A percentile compares a stretch with the other conserved stretches of the same genome.
These are phyloP conservation scores for Ustilago lituana DNA, from an alignment of 1,284 basidiomycete species.

Conservation along the genomic window DNA sequence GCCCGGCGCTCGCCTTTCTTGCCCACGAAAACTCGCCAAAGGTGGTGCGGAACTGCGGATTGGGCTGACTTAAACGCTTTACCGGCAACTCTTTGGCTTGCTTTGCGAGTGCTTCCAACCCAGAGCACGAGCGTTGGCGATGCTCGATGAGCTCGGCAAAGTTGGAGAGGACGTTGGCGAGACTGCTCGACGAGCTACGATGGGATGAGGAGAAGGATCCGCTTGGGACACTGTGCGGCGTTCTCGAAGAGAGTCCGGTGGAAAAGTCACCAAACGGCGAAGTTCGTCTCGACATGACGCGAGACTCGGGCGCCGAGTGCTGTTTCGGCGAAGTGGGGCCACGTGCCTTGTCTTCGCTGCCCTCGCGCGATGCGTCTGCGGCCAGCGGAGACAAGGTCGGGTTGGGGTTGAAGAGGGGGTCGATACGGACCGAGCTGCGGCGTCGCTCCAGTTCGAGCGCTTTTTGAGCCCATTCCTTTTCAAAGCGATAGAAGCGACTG, in stretches of 20 bases:
- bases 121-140: constrained; percentile 47
- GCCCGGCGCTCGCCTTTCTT: constrained; percentile 5
- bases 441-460: constrained; percentile 45
- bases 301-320: constrained; percentile 38
- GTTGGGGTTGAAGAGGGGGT: constrained; percentile 29
- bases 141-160: constrained; percentile 48
- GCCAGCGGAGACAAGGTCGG: constrained; percentile 17
- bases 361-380: too few relatives aligned
- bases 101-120: constrained; percentile 39
- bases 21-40: constrained; percentile 42
- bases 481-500: constrained; percentile 48
- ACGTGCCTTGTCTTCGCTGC: constrained; percentile 5
- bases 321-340: constrained; percentile 20
- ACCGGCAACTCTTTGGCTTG: constrained; percentile 40
- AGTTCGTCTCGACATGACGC: constrained; percentile 29
- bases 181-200: constrained; percentile 26
- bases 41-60: constrained; percentile 39
- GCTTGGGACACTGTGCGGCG: constrained; percentile 18
- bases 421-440: constrained; percentile 39
- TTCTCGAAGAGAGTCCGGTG: constrained; percentile 1
- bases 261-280: constrained; percentile 30
- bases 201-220: constrained; percentile 33
- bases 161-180: constrained; percentile 38
- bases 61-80: constrained; percentile 45
- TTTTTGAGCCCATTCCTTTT: constrained; percentile 47